A percentile compares a stretch with the other conserved stretches of the same genome.
Conservation (phyloP, 2,329 filamentous ascomycete species). For the Calycina herbarum region DNA sequence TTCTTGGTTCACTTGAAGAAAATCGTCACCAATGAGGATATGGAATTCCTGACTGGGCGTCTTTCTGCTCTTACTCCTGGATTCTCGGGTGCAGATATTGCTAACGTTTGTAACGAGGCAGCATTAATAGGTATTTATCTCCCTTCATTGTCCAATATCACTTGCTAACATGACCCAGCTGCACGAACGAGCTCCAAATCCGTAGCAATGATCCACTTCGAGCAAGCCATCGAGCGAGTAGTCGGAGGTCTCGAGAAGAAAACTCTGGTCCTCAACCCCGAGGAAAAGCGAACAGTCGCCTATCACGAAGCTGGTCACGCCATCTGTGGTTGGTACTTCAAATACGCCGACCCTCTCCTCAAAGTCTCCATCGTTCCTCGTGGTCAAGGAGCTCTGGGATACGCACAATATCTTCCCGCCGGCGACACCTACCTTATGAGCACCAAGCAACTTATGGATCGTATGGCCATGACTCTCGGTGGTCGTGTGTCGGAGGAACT, state of each 20-base stretch:
- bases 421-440: conserved; percentile 95
- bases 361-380: conserved; percentile 99
- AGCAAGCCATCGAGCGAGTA: conserved; percentile 96
- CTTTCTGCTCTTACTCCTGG: conserved; percentile 91
- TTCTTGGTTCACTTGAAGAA: conserved; percentile 93
- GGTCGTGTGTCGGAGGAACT: conserved; percentile 94
- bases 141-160: conserved; percentile 2
- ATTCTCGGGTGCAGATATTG: conserved; percentile 96
- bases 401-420: conserved; percentile 93
- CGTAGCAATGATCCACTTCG: conserved; percentile 88
- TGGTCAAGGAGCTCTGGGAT: conserved; percentile 88
- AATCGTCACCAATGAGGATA: conserved; percentile 88
- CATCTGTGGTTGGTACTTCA: conserved; percentile 97
- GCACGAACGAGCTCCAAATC: conserved; percentile 78
- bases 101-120: conserved; percentile 97
- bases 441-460: conserved; percentile 93
- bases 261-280: conserved; percentile 86
- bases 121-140: conserved; percentile 81
- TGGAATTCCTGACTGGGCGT: conserved; percentile 83
- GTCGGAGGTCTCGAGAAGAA: conserved; percentile 97
- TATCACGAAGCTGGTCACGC: conserved; percentile 99
- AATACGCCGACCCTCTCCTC: conserved; percentile 92
- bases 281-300: conserved; percentile 93
- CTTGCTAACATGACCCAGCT: conserved; percentile 58
- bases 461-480: conserved; percentile 99